A percentile compares a stretch with the other conserved stretches of the same genome.
Conservation (phyloP, 768 basidiomycete species). For the Paxillus rubicundulus region DNA sequence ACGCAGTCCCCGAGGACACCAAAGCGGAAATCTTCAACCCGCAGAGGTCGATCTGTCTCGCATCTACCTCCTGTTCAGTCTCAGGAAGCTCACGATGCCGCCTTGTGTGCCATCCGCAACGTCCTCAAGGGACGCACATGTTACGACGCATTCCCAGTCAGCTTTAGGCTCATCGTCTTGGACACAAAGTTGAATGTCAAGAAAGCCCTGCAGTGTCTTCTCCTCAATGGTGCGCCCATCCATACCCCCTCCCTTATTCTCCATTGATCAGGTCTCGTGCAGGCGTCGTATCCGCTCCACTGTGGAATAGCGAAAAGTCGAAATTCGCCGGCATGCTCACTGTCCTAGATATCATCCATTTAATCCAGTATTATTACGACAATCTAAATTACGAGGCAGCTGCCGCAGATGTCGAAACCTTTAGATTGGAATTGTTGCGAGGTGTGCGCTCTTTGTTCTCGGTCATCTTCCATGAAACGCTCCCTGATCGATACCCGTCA, state of each 20-base stretch:
- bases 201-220: conserved; percentile 85
- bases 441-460: conserved; percentile 47
- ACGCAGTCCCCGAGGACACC: conserved; percentile 47
- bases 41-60: conserved; percentile 53
- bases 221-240: conserved; percentile 61
- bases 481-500: conserved; percentile 31
- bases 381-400: conserved; percentile 80
- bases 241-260: background rate
- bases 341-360: conserved; percentile 97
- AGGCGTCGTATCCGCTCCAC: conserved; percentile 97
- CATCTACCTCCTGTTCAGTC: conserved; percentile 52
- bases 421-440: conserved; percentile 84
- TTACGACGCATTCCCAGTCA: conserved; percentile 97
- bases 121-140: conserved; percentile 84
- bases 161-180: conserved; percentile 93
- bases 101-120: conserved; percentile 65
- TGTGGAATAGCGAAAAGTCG: conserved; percentile 95
- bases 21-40: conserved; percentile 55
- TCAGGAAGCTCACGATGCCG: conserved; percentile 65
- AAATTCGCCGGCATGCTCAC: conserved; percentile 98
- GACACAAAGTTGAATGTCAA: conserved; percentile 96
- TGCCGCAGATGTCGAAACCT: conserved; percentile 86
- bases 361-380: conserved; percentile 97
- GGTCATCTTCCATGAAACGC: conserved; percentile 8
- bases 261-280: conserved; percentile 3